Evolutionary conservation across 192 early-diverging fungal species (phyloP).

Genomic region (Coemansia sp.): DNA sequence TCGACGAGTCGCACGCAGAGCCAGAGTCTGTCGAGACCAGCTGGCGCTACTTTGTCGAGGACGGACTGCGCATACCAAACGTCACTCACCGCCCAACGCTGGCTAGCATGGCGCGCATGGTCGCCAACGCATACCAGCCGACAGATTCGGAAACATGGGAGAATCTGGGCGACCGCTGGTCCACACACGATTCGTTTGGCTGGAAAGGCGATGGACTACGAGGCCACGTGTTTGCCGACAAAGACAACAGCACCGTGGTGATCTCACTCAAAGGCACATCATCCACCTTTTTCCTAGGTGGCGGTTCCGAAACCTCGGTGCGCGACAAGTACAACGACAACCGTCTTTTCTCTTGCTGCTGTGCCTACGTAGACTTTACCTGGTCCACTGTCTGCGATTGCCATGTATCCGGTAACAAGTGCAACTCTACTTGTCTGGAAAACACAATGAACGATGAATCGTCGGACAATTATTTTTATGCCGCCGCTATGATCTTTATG

Average conservation of each 20-base stretch:
- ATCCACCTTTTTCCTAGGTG: slow-evolving; percentile 60
- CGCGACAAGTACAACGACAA: slow-evolving; percentile 88
- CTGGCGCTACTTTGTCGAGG: slow-evolving; percentile 49
- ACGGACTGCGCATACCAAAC: slow-evolving; percentile 62
- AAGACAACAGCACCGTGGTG: slow-evolving; percentile 62
- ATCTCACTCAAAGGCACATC: slow-evolving; percentile 88
- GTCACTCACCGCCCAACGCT: slow-evolving; percentile 69
- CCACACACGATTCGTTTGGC: slow-evolving; percentile 64
- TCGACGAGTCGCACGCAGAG: not conserved
- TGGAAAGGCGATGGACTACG: slow-evolving; percentile 73
- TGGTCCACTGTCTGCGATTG: slow-evolving; percentile 90
- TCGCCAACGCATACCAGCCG: slow-evolving; percentile 79
- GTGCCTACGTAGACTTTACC: slow-evolving; percentile 72
- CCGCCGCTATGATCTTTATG: slow-evolving; percentile 60
- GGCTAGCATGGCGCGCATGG: slow-evolving; percentile 72
- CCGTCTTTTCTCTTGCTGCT: slow-evolving; percentile 94
- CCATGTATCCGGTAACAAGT: slow-evolving; percentile 55
- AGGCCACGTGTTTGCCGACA: slow-evolving; percentile 83
- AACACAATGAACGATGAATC: slow-evolving; percentile 58
- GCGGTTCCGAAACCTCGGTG: slow-evolving; percentile 64
- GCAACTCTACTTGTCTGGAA: slow-evolving; percentile 60
- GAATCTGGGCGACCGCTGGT: slow-evolving; percentile 63
- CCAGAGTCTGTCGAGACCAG: slow-evolving; percentile 5
- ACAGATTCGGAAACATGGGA: slow-evolving; percentile 63
- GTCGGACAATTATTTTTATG: slow-evolving; percentile 49